Base-by-base conservation (phyloP, 306 rosid species). In the Dicorynia guianensis region DNA sequence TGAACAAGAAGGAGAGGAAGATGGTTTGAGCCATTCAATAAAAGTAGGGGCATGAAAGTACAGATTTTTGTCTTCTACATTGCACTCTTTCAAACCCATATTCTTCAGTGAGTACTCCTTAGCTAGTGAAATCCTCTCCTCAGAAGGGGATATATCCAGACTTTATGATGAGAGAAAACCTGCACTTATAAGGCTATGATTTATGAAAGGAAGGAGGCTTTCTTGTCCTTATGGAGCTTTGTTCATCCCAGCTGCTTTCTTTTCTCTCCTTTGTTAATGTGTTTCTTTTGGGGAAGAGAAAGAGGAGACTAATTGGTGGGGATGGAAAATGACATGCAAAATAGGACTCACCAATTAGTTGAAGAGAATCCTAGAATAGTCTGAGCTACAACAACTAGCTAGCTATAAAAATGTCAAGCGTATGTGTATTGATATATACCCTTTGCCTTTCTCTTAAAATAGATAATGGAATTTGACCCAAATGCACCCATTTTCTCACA, bases 11-110 rank as follows among this genome's bases (percentile, higher is more conserved):
- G 82, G 58, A 58, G 90, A 80, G 2, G 86, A 55, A 34, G 79
- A 55, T 50, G 97, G 97, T 69, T 95, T 92, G 33, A 95, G 97
- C 98, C 98, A 92, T 79, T 95, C 98, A 73, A 95, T 89, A 87
- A 92, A 92, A 83, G 82, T 85, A 14, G 96, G 93, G n/a, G 94
- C 74, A 78, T 89, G 89, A 71, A 89, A 81, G 78, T 86, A 79
- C 33, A 79, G 60, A 72, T 46, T 85, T 50, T 80, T 76, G 46
- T 84, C 76, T 17, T 83, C 87, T 11, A 73, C 68, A 72, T 70
- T 84, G 81, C 72, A 85, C 43, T 76, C 89, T 75, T 86, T 84
- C 79, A 92, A 75, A 74, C 93, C 89, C 97, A 91, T 79, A 4
- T 63, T 86, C 86, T 64, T 81, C 53, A 81, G 83, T 77, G 87